These are phyloP conservation scores for Peronospora farinosa DNA, from an alignment of 352 stramenopile species.

Conservation along the genomic window DNA sequence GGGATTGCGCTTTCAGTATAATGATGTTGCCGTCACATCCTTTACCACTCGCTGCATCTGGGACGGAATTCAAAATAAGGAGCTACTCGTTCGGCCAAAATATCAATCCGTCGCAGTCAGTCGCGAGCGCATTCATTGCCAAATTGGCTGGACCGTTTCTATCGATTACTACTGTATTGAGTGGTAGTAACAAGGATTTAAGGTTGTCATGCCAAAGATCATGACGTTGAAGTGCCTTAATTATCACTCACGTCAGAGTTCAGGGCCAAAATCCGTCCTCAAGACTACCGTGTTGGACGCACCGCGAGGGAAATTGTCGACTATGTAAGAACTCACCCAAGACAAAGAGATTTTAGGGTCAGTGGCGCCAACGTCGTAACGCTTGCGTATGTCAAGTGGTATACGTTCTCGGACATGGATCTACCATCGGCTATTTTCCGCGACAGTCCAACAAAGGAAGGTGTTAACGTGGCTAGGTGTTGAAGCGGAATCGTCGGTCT, in stretches of 20 bases:
- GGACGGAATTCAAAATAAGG: no score
- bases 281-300: slow-evolving; percentile 67
- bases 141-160: no score
- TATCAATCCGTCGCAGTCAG: no score
- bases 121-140: no score
- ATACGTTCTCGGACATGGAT: slow-evolving; percentile 51
- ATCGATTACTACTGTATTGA: no score
- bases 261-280: slow-evolving; percentile 69
- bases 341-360: slow-evolving; percentile 45
- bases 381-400: slow-evolving; percentile 46
- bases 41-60: no score
- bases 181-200: no score
- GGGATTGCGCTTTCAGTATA: no score
- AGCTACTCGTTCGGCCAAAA: no score
- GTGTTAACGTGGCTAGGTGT: slow-evolving; percentile 45
- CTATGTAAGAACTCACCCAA: slow-evolving; percentile 66
- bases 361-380: slow-evolving; percentile 22
- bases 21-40: no score
- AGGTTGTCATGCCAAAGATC: no score
- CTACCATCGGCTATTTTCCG: slow-evolving; percentile 67
- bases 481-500: slow-evolving; percentile 52
- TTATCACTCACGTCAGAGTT: slow-evolving; percentile 41
- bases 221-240: no score
- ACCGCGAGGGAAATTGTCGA: slow-evolving; percentile 52
- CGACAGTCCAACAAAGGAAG: slow-evolving; percentile 47